These are phyloP conservation scores for Fragaria vesca DNA, from an alignment of 306 rosid genomes.

Conservation along the genomic window DNA sequence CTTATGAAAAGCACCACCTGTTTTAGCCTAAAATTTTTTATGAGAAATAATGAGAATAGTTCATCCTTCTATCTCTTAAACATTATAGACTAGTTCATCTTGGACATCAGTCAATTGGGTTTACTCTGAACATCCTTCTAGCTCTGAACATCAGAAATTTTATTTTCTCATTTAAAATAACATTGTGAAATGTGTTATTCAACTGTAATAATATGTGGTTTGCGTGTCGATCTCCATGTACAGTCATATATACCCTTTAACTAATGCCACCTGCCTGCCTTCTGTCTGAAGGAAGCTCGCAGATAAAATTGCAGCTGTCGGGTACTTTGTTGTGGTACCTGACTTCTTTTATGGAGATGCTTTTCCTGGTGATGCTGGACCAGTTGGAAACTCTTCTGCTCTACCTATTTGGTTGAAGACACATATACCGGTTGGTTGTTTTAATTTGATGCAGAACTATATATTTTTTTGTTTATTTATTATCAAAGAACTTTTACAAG, in stretches of 20 bases:
- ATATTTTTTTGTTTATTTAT: conserved; percentile 1
- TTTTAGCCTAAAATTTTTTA: not conserved
- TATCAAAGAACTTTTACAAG: not conserved
- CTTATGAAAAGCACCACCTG: not conserved
- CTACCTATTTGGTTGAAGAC: conserved; percentile 48
- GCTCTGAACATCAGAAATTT: not conserved
- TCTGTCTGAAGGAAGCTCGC: conserved; percentile 65
- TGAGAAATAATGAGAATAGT: not conserved
- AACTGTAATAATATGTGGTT: not conserved
- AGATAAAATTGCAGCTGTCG: conserved; percentile 70
- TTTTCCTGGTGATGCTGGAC: conserved; percentile 34
- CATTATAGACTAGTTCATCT: not conserved
- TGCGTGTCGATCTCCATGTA: not conserved
- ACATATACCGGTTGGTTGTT: conserved; percentile 56
- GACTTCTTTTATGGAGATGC: conserved; percentile 74
- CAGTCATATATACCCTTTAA: not conserved
- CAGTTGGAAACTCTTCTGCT: conserved; percentile 19
- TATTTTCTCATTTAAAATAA: not conserved
- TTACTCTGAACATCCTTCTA: not conserved
- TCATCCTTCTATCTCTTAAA: not conserved
- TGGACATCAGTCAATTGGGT: not conserved
- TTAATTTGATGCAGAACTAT: not conserved
- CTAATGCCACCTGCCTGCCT: conserved; percentile 18
- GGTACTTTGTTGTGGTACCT: conserved; percentile 71
- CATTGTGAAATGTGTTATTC: not conserved